Percentiles rank a stretch among this genome's conserved stretches.
Evolutionary conservation across 1,139 yeast species (phyloP).

Genomic region (Scheffersomyces lignicola): DNA sequence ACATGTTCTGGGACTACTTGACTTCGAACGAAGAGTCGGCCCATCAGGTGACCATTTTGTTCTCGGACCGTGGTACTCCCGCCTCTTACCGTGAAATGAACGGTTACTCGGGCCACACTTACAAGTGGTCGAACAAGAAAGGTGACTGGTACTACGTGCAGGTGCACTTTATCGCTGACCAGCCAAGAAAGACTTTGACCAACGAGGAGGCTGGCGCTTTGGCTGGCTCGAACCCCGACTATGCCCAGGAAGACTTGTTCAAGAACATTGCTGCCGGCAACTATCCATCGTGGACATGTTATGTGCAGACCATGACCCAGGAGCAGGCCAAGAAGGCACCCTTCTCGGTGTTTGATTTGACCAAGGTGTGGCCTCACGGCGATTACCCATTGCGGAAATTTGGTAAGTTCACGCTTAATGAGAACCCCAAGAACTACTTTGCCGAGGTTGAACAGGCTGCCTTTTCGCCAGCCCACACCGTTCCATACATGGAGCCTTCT

Average conservation of each 20-base stretch:
- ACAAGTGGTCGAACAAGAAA: conserved; percentile 64
- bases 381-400: conserved; percentile 75
- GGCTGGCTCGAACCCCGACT: conserved; percentile 66
- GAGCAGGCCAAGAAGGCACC: conserved; percentile 60
- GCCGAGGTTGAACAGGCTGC: conserved; percentile 85
- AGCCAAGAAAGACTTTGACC: conserved; percentile 56
- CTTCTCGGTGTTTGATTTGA: conserved; percentile 68
- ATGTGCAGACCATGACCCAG: conserved; percentile 67
- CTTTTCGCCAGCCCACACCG: conserved; percentile 79
- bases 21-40: conserved; percentile 60
- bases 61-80: conserved; percentile 72
- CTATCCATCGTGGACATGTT: conserved; percentile 62
- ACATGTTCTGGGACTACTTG: conserved; percentile 73
- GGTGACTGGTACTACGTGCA: conserved; percentile 70
- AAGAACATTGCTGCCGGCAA: conserved; percentile 61
- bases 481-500: conserved; percentile 81
- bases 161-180: conserved; percentile 60
- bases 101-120: conserved; percentile 74
- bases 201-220: conserved; percentile 58
- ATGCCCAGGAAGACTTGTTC: conserved; percentile 63
- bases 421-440: conserved; percentile 75
- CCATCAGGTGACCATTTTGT: conserved; percentile 63
- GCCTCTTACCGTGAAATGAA: conserved; percentile 64
- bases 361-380: conserved; percentile 79
- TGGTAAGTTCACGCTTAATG: conserved; percentile 68